Evolutionary conservation across 495 filamentous ascomycete genomes (phyloP).

Genomic region (Lichina pygmaea): DNA sequence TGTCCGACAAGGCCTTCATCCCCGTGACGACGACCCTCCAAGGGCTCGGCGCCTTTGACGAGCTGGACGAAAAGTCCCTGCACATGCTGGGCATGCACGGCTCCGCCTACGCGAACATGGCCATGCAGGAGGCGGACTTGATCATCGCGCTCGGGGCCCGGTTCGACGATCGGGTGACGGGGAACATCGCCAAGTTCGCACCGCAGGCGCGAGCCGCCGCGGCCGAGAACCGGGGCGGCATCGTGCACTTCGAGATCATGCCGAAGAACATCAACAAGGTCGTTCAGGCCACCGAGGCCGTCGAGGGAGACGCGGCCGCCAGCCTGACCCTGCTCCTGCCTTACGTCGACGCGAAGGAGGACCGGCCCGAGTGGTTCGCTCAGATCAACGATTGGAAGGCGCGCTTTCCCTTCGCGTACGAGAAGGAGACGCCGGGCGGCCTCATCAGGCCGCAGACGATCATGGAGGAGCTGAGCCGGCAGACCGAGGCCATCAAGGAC

Average conservation of each 20-base stretch:
- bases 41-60: conserved; percentile 50
- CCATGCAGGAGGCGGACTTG: conserved; percentile 54
- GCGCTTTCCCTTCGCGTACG: conserved; percentile 57
- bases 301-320: conserved; percentile 42
- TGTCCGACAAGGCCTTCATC: conserved; percentile 46
- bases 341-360: conserved; percentile 27
- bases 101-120: conserved; percentile 51
- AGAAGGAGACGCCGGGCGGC: conserved; percentile 36
- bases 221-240: conserved; percentile 42
- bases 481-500: conserved; percentile 47
- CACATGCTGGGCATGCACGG: conserved; percentile 76
- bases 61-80: conserved; percentile 46
- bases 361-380: conserved; percentile 61
- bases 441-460: conserved; percentile 74
- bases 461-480: conserved; percentile 53
- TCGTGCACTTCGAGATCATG: conserved; percentile 60
- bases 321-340: conserved; percentile 57
- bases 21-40: conserved; percentile 61
- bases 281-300: conserved; percentile 54
- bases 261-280: conserved; percentile 80
- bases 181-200: conserved; percentile 34
- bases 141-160: conserved; percentile 52
- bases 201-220: conserved; percentile 40
- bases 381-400: conserved; percentile 78
- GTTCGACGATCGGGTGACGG: conserved; percentile 57